Evolutionary conservation across 257 asterid genomes (phyloP).

Genomic region (Agastache rugosa): DNA sequence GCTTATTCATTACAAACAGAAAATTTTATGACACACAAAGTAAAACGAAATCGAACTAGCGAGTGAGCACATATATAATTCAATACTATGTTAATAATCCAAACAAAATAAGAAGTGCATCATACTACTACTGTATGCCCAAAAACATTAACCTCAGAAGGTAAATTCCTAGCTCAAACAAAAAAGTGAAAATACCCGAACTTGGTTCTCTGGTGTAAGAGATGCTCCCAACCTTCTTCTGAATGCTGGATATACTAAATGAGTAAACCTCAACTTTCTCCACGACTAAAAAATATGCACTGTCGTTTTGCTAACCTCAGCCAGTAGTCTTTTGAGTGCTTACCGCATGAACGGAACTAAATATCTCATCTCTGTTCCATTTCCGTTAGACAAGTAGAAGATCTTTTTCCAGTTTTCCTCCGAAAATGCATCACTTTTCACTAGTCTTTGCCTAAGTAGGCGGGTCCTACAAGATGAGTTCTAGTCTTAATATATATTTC

Average conservation of each 20-base stretch:
- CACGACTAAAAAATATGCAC: constrained; percentile 6
- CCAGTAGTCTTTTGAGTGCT: constrained; percentile 21
- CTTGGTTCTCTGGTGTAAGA: constrained; percentile 8
- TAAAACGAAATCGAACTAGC: not conserved
- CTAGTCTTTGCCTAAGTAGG: constrained; percentile 95
- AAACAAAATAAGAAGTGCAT: not conserved
- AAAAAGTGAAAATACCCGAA: not conserved
- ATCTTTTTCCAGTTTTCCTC: constrained; percentile 98
- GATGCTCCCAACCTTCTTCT: constrained; percentile 3
- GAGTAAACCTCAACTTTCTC: constrained; percentile 16
- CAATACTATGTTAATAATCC: constrained; percentile 7
- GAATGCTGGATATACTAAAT: constrained; percentile 4
- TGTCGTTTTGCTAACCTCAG: constrained; percentile 23
- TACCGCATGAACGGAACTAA: constrained; percentile 87
- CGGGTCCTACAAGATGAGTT: too few species aligned
- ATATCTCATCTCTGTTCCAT: constrained; percentile 90
- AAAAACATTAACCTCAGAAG: constrained; percentile 4
- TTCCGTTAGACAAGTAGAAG: constrained; percentile 85
- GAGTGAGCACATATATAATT: not conserved
- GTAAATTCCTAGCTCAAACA: constrained; percentile 10
- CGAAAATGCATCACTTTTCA: constrained; percentile 72
- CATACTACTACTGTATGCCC: not conserved
- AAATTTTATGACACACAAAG: not conserved
- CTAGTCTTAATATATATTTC: too few species aligned
- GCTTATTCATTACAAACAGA: constrained; percentile 20